These are phyloP conservation scores for Plasmodium berghei DNA, from an alignment of 169 alveolate species.

Conservation along the genomic window DNA sequence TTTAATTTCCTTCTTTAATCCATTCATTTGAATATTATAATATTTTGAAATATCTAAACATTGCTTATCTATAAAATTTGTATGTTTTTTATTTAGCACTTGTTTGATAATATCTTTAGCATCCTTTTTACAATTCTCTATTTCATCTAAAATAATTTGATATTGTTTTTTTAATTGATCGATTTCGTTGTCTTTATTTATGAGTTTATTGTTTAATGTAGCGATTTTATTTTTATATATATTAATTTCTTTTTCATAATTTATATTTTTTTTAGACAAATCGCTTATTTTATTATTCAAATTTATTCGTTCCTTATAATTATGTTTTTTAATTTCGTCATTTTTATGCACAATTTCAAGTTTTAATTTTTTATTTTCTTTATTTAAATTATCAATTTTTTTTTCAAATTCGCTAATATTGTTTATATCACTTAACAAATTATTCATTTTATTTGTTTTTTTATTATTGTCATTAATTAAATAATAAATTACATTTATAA, in stretches of 20 bases:
- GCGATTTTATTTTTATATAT: slow-evolving; percentile 61
- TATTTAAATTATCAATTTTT: slow-evolving; percentile 34
- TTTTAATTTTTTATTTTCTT: slow-evolving; percentile 65
- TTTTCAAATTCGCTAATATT: slow-evolving; percentile 65
- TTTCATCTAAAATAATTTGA: slow-evolving; percentile 36
- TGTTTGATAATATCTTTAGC: slow-evolving; percentile 33
- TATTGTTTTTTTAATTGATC: slow-evolving; percentile 53
- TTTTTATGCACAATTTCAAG: slow-evolving; percentile 30
- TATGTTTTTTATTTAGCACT: slow-evolving; percentile 51
- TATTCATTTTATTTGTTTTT: slow-evolving; percentile 58
- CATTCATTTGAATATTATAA: slow-evolving; percentile 48
- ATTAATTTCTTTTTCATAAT: slow-evolving; percentile 59
- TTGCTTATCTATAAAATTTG: slow-evolving; percentile 50
- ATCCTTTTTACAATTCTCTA: slow-evolving; percentile 65
- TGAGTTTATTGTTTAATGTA: slow-evolving; percentile 31
- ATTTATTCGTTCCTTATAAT: slow-evolving; percentile 37
- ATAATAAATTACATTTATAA: slow-evolving; percentile 41
- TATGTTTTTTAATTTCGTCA: slow-evolving; percentile 33
- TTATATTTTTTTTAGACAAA: slow-evolving; percentile 31
- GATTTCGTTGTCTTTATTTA: slow-evolving; percentile 47
- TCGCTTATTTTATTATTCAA: slow-evolving; percentile 45
- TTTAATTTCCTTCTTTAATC: slow-evolving; percentile 39
- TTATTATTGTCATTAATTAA: slow-evolving; percentile 52
- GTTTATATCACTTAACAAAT: slow-evolving; percentile 44
- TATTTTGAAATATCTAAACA: slow-evolving; percentile 50